A percentile compares a stretch with the other conserved stretches of the same genome.
Conservation (phyloP, 495 filamentous ascomycete genomes). For the Talaromyces nanjingensis region DNA sequence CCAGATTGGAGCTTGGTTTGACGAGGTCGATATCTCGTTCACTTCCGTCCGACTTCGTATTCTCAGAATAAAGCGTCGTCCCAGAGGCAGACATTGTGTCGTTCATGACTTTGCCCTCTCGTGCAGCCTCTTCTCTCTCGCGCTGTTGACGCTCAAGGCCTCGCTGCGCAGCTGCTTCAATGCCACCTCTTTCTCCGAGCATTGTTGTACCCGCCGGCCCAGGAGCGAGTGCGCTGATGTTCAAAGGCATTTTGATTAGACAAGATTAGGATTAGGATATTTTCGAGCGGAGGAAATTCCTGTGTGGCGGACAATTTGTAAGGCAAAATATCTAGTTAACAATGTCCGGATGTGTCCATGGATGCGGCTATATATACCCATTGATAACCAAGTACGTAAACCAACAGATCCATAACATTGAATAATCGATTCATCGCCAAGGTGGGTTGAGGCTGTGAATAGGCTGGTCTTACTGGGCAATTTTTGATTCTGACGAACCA, state of each 20-base stretch:
- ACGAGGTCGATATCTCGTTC: not conserved
- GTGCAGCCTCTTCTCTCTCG: conserved; percentile 3
- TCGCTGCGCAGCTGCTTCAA: conserved; percentile 8
- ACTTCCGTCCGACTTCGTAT: not conserved
- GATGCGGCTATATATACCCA: not conserved
- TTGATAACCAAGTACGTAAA: no score
- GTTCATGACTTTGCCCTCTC: not conserved
- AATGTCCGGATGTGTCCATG: not conserved
- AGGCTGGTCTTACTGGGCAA: not conserved
- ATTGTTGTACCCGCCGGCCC: conserved; percentile 11
- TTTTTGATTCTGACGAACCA: not conserved
- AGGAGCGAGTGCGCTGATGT: conserved; percentile 10
- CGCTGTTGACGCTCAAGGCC: conserved; percentile 5
- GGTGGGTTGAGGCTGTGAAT: not conserved
- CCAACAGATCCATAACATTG: no score
- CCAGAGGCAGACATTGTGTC: not conserved
- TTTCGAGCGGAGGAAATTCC: not conserved
- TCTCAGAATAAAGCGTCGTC: not conserved
- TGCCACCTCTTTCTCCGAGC: conserved; percentile 12
- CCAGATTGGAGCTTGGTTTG: not conserved
- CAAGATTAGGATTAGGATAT: not conserved
- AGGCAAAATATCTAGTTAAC: not conserved
- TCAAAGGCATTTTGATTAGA: conserved; percentile 1
- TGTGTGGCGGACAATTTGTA: not conserved
- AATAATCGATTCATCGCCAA: not conserved